Percentiles rank a stretch among this genome's conserved stretches.
phyloP scores from a whole-genome alignment of 331 rosid genomes.

The Acacia concinna region DNA sequence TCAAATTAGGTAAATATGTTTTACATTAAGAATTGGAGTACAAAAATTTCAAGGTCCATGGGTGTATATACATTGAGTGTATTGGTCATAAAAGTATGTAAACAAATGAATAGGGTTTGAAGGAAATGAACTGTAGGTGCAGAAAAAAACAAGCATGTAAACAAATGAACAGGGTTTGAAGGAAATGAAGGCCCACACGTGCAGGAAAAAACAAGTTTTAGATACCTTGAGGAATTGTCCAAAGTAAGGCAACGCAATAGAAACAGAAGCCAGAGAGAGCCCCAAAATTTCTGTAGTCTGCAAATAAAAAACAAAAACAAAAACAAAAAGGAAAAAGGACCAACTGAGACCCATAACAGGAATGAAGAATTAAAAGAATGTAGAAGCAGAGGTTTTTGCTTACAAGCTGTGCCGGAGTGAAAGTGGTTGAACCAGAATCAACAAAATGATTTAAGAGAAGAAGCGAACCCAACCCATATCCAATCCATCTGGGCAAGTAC shows the following conservation, averaged over 20 bases:
- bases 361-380: neutral
- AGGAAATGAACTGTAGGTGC: too few relatives aligned
- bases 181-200: too few relatives aligned
- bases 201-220: too few relatives aligned
- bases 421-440: conserved; percentile 54
- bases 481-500: conserved; percentile 95
- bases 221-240: conserved; percentile 89
- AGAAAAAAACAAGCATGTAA: too few relatives aligned
- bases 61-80: too few relatives aligned
- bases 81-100: too few relatives aligned
- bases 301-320: conserved; percentile 16
- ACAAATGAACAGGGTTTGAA: too few relatives aligned
- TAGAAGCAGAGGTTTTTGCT: conserved; percentile 14
- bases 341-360: conserved; percentile 8
- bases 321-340: neutral
- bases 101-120: too few relatives aligned
- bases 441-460: conserved; percentile 65
- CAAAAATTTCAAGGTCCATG: too few relatives aligned
- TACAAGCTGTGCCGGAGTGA: conserved; percentile 68
- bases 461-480: conserved; percentile 91
- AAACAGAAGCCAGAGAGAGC: conserved; percentile 78
- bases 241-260: conserved; percentile 67
- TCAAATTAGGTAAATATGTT: too few relatives aligned
- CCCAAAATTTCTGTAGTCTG: conserved; percentile 84
- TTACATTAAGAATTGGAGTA: too few relatives aligned